phyloP scores from a whole-genome alignment of 2,329 filamentous ascomycete species.

The Westerdykella aurantiaca region DNA sequence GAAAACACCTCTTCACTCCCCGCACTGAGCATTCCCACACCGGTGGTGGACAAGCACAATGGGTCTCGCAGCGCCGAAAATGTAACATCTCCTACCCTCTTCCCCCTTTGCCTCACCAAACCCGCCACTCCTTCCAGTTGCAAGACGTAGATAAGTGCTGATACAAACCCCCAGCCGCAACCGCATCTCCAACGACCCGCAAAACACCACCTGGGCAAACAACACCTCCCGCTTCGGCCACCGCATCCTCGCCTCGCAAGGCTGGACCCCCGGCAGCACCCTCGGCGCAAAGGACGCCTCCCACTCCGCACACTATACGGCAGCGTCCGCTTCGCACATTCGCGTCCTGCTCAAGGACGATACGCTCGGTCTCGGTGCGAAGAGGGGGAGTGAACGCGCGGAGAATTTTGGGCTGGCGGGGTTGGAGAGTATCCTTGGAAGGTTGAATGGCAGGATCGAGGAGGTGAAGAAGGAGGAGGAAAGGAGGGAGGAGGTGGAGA shows the following conservation, averaged over 20 bases:
- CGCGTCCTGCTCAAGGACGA: slow-evolving; percentile 83
- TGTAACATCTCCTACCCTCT: slow-evolving; percentile 42
- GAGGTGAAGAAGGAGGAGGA: slow-evolving; percentile 65
- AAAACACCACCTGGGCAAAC: slow-evolving; percentile 89
- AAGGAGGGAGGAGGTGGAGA: slow-evolving; percentile 62
- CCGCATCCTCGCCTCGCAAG: slow-evolving; percentile 78
- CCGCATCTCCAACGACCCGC: slow-evolving; percentile 85
- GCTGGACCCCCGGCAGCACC: slow-evolving; percentile 81
- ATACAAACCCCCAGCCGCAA: slow-evolving; percentile 42
- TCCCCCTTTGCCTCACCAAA: not conserved
- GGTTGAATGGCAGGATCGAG: slow-evolving; percentile 83
- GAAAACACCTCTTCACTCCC: not conserved
- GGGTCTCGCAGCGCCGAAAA: slow-evolving; percentile 64
- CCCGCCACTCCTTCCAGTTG: not conserved
- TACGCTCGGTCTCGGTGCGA: slow-evolving; percentile 81
- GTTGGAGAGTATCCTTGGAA: slow-evolving; percentile 78
- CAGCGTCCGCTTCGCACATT: slow-evolving; percentile 79
- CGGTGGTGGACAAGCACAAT: slow-evolving; percentile 40
- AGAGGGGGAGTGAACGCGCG: slow-evolving; percentile 59
- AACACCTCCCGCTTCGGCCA: slow-evolving; percentile 81
- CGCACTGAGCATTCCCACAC: not conserved
- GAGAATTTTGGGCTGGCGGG: slow-evolving; percentile 80
- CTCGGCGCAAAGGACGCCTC: slow-evolving; percentile 72
- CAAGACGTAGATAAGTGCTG: slow-evolving; percentile 12
- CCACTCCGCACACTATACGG: slow-evolving; percentile 70